Conservation (phyloP, 202 grass and related monocot species). For the Schoenoplectus triqueter region DNA sequence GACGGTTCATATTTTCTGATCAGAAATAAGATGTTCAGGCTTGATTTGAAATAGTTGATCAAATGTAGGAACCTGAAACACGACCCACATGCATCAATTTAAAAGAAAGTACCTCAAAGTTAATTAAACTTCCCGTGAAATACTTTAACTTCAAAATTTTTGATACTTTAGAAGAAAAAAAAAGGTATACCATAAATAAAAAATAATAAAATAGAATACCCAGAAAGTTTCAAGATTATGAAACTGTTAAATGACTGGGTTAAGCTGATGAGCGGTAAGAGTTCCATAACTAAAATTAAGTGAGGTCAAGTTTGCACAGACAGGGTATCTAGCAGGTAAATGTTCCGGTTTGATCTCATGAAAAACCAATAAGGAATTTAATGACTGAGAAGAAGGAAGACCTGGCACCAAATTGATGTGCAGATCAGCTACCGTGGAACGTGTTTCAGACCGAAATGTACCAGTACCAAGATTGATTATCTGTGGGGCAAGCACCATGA, state of each 20-base stretch:
- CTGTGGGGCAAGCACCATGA: slow-evolving; percentile 45
- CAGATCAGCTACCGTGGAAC: background rate
- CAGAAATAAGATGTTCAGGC: background rate
- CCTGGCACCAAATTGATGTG: slow-evolving; percentile 4
- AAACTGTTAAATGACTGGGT: slow-evolving; percentile 34
- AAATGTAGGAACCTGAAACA: background rate
- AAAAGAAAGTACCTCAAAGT: background rate
- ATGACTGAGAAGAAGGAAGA: slow-evolving; percentile 38
- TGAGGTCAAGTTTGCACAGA: slow-evolving; percentile 46
- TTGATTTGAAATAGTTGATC: background rate
- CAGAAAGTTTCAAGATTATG: slow-evolving; percentile 46
- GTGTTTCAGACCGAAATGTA: background rate
- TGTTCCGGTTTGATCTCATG: slow-evolving; percentile 28
- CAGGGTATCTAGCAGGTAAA: slow-evolving; percentile 43
- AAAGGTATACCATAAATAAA: background rate
- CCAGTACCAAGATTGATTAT: slow-evolving; percentile 49
- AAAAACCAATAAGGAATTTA: slow-evolving; percentile 39
- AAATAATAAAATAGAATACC: slow-evolving; percentile 30
- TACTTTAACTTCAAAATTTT: background rate
- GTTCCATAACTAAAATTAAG: slow-evolving; percentile 45
- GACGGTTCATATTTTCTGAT: background rate
- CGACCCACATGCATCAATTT: background rate
- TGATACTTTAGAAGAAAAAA: background rate
- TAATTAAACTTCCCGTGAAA: background rate
- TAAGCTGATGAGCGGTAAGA: slow-evolving; percentile 32